Percentiles rank a stretch among this genome's conserved stretches.
Conservation (phyloP, 75 land plant genomes). For the Cupressus sempervirens region DNA sequence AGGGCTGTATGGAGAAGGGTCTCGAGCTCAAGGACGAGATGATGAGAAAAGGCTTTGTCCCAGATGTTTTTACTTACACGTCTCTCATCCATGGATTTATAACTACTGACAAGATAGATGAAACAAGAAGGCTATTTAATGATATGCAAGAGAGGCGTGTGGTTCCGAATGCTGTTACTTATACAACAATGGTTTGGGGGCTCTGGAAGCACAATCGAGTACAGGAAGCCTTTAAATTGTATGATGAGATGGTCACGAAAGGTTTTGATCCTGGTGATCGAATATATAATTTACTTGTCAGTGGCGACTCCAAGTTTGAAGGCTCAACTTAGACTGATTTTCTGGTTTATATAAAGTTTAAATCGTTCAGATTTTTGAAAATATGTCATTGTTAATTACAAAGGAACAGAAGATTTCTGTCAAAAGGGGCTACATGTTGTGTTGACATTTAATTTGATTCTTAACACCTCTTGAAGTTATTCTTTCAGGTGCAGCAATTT, state of each 20-base stretch:
- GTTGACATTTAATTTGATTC: neutral
- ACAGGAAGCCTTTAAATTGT: slow-evolving; percentile 58
- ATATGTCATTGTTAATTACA: neutral
- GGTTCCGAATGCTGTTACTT: slow-evolving; percentile 31
- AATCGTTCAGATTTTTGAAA: neutral
- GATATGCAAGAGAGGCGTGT: slow-evolving; percentile 41
- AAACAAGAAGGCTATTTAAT: slow-evolving; percentile 39
- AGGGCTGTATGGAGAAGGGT: slow-evolving; percentile 47
- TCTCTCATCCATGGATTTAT: slow-evolving; percentile 60
- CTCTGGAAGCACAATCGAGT: slow-evolving; percentile 50
- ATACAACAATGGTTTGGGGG: slow-evolving; percentile 50
- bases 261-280: slow-evolving; percentile 58
- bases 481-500: neutral
- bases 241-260: slow-evolving; percentile 50
- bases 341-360: neutral
- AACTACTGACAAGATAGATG: slow-evolving; percentile 31
- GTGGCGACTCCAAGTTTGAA: slow-evolving; percentile 17
- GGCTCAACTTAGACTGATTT: neutral
- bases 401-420: neutral
- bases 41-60: slow-evolving; percentile 36
- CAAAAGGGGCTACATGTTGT: neutral
- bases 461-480: neutral
- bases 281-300: slow-evolving; percentile 44
- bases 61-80: slow-evolving; percentile 66
- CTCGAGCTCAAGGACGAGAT: slow-evolving; percentile 44